These are phyloP conservation scores for Pseudocercospora fijiensis DNA, from an alignment of 2,329 filamentous ascomycete species.

Conservation along the genomic window DNA sequence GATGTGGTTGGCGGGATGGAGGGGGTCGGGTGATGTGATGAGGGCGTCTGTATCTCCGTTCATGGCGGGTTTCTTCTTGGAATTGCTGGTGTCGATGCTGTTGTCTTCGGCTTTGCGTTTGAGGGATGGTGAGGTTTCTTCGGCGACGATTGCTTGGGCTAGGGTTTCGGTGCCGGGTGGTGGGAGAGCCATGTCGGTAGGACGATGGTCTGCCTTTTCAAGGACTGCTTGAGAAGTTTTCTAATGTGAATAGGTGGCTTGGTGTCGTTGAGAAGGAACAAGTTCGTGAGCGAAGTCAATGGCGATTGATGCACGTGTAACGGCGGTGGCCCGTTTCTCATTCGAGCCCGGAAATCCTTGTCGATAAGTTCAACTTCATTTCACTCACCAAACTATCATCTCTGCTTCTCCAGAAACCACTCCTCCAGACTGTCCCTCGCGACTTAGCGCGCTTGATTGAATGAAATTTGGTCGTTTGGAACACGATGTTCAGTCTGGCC, in stretches of 20 bases:
- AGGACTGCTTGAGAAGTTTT: too few relatives aligned
- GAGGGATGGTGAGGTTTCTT: not conserved
- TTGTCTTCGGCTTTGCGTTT: constrained; percentile 11
- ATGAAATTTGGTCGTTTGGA: too few relatives aligned
- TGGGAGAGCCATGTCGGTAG: not conserved
- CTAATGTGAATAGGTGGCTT: not conserved
- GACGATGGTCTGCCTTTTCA: not conserved
- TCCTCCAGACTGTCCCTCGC: too few relatives aligned
- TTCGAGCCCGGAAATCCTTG: too few relatives aligned
- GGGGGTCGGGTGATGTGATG: constrained; percentile 63
- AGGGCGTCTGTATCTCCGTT: constrained; percentile 42
- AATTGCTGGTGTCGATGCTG: not conserved
- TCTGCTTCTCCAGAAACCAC: too few relatives aligned
- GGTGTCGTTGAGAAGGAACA: not conserved
- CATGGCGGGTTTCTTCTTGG: constrained; percentile 9
- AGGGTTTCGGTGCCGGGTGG: not conserved
- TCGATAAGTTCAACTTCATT: not conserved
- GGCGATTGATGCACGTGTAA: not conserved
- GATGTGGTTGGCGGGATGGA: constrained; percentile 93
- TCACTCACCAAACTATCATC: not conserved
- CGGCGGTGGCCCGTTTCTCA: not conserved
- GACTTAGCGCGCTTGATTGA: too few relatives aligned
- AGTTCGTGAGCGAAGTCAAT: not conserved
- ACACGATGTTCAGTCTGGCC: too few relatives aligned
- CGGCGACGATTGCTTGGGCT: not conserved